Percentiles rank a stretch among this genome's conserved stretches.
Conservation (phyloP, 2,329 filamentous ascomycete species). For the Graphilbum ipis-grandicollis region DNA sequence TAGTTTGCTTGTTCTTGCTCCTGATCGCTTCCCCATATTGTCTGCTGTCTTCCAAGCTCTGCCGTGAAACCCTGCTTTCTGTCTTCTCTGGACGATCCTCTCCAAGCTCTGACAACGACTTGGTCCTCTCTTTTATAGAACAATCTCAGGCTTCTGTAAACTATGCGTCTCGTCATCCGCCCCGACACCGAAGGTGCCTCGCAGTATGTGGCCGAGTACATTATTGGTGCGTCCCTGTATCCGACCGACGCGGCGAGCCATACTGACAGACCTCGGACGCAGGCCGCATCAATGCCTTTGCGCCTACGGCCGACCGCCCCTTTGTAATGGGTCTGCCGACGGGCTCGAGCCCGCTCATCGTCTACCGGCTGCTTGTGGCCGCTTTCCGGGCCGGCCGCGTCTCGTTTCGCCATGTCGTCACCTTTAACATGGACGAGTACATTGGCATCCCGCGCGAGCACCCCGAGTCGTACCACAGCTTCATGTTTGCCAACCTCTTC, state of each 20-base stretch:
- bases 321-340: constrained; percentile 59
- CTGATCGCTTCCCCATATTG: too few species aligned
- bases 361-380: constrained; percentile 50
- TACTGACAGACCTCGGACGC: too few species aligned
- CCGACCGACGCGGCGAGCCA: too few species aligned
- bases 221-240: too few species aligned
- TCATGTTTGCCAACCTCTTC: constrained; percentile 72
- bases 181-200: constrained; percentile 44
- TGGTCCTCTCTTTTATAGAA: too few species aligned
- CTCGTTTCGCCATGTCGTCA: constrained; percentile 48
- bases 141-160: too few species aligned
- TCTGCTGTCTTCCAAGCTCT: too few species aligned
- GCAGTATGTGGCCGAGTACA: constrained; percentile 53
- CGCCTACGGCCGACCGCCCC: constrained; percentile 46
- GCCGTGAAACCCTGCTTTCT: too few species aligned
- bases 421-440: constrained; percentile 58
- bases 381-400: constrained; percentile 34
- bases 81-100: too few species aligned
- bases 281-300: constrained; percentile 37
- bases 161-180: constrained; percentile 56
- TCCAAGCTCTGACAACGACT: too few species aligned
- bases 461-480: constrained; percentile 60
- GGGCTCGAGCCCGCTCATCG: constrained; percentile 49
- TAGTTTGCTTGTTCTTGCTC: too few species aligned
- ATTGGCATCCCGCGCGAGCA: constrained; percentile 55